Base-by-base conservation (phyloP, 306 rosid genomes). In the Vicia villosa region DNA sequence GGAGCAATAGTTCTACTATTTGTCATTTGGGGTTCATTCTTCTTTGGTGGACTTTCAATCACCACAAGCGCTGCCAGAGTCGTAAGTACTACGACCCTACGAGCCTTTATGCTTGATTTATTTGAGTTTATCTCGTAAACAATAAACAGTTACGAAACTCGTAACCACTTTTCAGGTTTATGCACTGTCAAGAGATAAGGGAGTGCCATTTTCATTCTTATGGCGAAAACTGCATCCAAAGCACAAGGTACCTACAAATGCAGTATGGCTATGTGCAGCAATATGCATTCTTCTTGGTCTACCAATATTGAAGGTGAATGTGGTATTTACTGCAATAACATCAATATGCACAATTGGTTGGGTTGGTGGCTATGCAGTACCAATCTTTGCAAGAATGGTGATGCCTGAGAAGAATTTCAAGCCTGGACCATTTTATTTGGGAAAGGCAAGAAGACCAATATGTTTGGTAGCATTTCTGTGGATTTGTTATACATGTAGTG, bases 31-130 rank as follows among this genome's bases (percentile, higher is more conserved):
- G 97, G 91, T 64, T 91, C 97, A 10, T 91, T 88, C 79, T 91
- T 88, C 86, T 91, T 88, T 60, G 93, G 96, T 6, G 97, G 97
- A 14, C 93, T 88, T 70, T 91, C 96, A 46, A 86, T 86, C 69
- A 91, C 96, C 12, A 88, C 96, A 0, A 88, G 93, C 81, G 97
- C 91, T 40, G 97, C 97, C 17, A 83, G 97, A 85, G 97, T 91
- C 49, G 59, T 52, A 52, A 52, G 59, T 52, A 52, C 32, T 10
- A 52, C 5, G 12, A 47, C 8, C 7, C 32, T 21, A 14, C 38
- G 2, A 34, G 38, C 38, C 38, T 52, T 52, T 21, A 3, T 34
- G 8, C 5, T 11, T 52, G 59, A 52, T 24, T 52, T 11, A 21
- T 52, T 20, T 0, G 32, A 21, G 30, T 3, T 52, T 21, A 51